Evolutionary conservation across 2,329 filamentous ascomycete genomes (phyloP).

Genomic region (Phaeosphaeriaceae sp.): DNA sequence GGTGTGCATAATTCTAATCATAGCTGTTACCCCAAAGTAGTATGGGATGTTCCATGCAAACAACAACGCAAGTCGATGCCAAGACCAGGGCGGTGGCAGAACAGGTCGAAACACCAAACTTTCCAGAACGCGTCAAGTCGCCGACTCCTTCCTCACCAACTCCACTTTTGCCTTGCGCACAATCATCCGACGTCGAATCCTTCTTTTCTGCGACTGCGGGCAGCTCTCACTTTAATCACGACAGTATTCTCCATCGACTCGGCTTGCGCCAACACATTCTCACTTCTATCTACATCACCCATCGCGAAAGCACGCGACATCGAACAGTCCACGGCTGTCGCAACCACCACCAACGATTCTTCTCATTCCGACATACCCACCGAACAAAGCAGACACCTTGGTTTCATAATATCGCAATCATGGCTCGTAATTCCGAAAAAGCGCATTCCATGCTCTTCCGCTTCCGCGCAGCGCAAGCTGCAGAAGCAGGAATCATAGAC

Average conservation of each 20-base stretch:
- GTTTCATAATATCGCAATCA: conserved; percentile 28
- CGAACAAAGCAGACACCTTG: neutral
- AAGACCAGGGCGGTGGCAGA: conserved; percentile 14
- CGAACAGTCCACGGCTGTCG: neutral
- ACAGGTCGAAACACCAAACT: neutral
- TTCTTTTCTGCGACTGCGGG: conserved; percentile 35
- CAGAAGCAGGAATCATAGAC: conserved; percentile 95
- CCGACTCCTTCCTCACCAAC: conserved; percentile 25
- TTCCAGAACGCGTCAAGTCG: conserved; percentile 23
- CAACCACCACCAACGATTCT: neutral
- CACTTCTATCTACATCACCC: neutral
- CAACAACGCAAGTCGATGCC: conserved; percentile 16
- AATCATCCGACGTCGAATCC: conserved; percentile 7
- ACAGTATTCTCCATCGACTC: conserved; percentile 7
- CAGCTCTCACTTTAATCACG: conserved; percentile 26
- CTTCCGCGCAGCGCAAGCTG: conserved; percentile 96
- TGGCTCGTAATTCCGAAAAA: conserved; percentile 96
- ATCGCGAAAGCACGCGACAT: neutral
- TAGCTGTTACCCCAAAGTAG: neutral
- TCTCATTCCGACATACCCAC: neutral
- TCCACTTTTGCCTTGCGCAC: conserved; percentile 20
- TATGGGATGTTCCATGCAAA: neutral
- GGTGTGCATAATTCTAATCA: conserved; percentile 6
- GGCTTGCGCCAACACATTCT: neutral
- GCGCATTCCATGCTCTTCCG: conserved; percentile 99